Evolutionary conservation across 73 alveolate genomes (phyloP), one percentile per base, ranked within the genome.

Genomic region (Paramecium sonneborni): DNA sequence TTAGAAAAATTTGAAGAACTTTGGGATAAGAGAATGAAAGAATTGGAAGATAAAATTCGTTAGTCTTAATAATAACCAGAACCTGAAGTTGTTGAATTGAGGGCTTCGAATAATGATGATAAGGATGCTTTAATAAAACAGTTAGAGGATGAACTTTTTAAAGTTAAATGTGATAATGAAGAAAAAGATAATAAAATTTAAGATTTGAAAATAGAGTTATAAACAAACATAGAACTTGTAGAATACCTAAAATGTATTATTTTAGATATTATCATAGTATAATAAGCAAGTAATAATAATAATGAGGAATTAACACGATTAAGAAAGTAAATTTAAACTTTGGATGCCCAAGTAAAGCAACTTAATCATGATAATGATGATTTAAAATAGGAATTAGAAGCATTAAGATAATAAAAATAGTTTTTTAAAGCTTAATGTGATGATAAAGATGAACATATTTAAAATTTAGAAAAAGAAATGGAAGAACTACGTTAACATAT

Each of bases 11-110:
- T 62, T 14, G 84, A 62, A 10, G 84, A 62, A 30, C 26, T 62
- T 3, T 62, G 84, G 84, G 84, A 62, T 62, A 62, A 62, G 28
- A 62, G 84, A 62, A 62, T 62, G 39, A 62, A 62, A 10, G 84
- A 62, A 32, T 32, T 62, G 26, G 84, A 62, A 32, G 84, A 62
- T 62, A 62, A 12, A 62, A 62, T 62, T 30, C 39, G 48, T 30
- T 32, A 26, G 24, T 62, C 84, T 26, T 8, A 62, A 62, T 62
- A 24, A 26, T 62, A 62, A 62, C 84, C 68, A 48, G 68, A 48
- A 8, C 68, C 84, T 52, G 15, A 52, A 62, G 84, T 30, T 62
- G 39, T 62, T 2, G 84, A 62, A 62, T 62, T 62, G 48, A 62
- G 84, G 9, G 44, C 84, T 30, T 12, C 84, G 24, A 62, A 62